These are phyloP conservation scores for Mortierella sp. DNA, from an alignment of 371 early-diverging fungal species.

Conservation along the genomic window DNA sequence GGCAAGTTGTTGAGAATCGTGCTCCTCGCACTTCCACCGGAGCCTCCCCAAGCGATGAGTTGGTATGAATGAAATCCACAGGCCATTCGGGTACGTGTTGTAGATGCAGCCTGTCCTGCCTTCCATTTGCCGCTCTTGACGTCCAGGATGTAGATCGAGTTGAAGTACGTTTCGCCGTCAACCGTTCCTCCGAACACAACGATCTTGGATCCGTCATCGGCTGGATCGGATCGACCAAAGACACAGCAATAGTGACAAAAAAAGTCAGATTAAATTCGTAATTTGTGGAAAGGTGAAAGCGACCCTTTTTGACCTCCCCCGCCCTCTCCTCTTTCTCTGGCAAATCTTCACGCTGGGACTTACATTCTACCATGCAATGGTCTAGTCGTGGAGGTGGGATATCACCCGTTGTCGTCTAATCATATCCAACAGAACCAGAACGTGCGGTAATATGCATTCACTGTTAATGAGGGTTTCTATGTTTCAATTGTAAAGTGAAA, in stretches of 20 bases:
- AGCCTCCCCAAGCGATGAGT: conserved; percentile 45
- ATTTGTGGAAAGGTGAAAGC: background rate
- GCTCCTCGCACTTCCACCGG: conserved; percentile 1
- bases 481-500: background rate
- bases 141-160: conserved; percentile 34
- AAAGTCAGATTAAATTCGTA: background rate
- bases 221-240: conserved; percentile 5
- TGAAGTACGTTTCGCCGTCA: conserved; percentile 15
- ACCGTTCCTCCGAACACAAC: conserved; percentile 34
- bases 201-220: conserved; percentile 33
- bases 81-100: conserved; percentile 32
- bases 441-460: too few relatives aligned
- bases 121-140: conserved; percentile 34
- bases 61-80: conserved; percentile 34
- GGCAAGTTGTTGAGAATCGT: conserved; percentile 30
- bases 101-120: conserved; percentile 14
- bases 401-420: conserved; percentile 35
- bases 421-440: background rate
- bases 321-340: background rate
- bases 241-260: background rate
- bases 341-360: background rate
- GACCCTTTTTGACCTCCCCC: background rate
- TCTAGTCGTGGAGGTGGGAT: conserved; percentile 33
- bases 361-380: conserved; percentile 43
- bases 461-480: too few relatives aligned